These are phyloP conservation scores for Nitzschia sp. DNA, from an alignment of 108 stramenopile species.

Conservation along the genomic window DNA sequence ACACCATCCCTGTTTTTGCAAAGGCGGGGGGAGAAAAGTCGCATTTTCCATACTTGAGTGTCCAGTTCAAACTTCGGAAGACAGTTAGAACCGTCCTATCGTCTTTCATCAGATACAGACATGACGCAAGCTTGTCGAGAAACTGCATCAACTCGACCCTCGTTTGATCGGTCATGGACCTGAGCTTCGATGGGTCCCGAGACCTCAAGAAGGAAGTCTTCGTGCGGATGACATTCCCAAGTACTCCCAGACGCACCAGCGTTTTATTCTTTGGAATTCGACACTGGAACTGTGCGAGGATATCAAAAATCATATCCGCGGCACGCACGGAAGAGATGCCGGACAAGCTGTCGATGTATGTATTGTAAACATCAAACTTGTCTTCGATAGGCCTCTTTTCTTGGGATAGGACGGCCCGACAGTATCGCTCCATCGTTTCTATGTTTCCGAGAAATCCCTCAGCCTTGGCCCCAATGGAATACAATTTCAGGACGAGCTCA, in stretches of 20 bases:
- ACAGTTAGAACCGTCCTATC: background rate
- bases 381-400: background rate
- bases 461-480: constrained; percentile 23
- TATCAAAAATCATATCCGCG: background rate
- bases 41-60: constrained; percentile 19
- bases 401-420: constrained; percentile 7
- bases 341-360: constrained; percentile 2
- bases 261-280: constrained; percentile 14
- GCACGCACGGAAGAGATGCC: background rate
- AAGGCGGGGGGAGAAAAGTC: constrained; percentile 7
- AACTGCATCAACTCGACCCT: constrained; percentile 12
- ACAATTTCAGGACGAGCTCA: constrained; percentile 17
- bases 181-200: background rate
- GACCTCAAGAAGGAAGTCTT: constrained; percentile 5
- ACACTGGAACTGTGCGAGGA: constrained; percentile 13
- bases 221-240: constrained; percentile 1
- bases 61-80: constrained; percentile 9
- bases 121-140: constrained; percentile 9
- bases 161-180: constrained; percentile 18
- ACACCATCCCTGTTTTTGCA: background rate
- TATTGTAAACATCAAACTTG: constrained; percentile 16
- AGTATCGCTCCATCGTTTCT: constrained; percentile 9
- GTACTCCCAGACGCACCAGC: background rate
- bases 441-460: constrained; percentile 23
- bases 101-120: constrained; percentile 19